Evolutionary conservation across 1,284 basidiomycete species (phyloP), one percentile per base, ranked within the genome.

Genomic region (Heterobasidion occidentale): DNA sequence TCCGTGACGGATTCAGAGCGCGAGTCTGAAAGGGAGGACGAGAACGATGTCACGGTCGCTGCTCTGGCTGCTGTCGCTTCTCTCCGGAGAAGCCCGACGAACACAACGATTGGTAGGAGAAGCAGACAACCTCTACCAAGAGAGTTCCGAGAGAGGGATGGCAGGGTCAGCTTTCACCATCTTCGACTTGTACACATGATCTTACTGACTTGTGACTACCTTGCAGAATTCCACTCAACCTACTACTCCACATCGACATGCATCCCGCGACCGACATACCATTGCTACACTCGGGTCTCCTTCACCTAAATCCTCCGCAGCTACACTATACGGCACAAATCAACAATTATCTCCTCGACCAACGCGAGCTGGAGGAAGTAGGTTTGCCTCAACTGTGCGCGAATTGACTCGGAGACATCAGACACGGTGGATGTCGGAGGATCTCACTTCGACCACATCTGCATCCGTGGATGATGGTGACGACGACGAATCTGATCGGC

Each of bases 31-130:
- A 27, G 27, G 6, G 27, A 68, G 53, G 64, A 64, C 12, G 65
- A 66, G 20, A 60, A 66, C 52, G 70, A 78, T 64, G 64, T 83
- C 36, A 76, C 80, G 9, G 73, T 75, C 36, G 77, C 81, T 55
- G 85, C 84, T 38, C 67, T 88, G 54, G 83, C 79, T 49, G 81
- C 83, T 42, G 80, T 85, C 50, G 81, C 80, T 15, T 78, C 77
- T 7, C 74, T 79, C 19, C 71, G 81, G 58, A 67, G 75, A 46
- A 77, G 74, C 58, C 75, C 78, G 2, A 68, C 73, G 14, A 71
- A 69, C 42, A 60, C 60, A 53, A 7, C 38, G 38, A 42, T 12
- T n/a, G 73, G 71, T 47, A 75, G 77, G 60, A 75, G 68, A 58
- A 76, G 74, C n/a, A 71, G 81, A 48, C 77, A 79, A 51, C 77